Evolutionary conservation across 139 green algal genomes (phyloP).

Genomic region (Pleodorina starrii): DNA sequence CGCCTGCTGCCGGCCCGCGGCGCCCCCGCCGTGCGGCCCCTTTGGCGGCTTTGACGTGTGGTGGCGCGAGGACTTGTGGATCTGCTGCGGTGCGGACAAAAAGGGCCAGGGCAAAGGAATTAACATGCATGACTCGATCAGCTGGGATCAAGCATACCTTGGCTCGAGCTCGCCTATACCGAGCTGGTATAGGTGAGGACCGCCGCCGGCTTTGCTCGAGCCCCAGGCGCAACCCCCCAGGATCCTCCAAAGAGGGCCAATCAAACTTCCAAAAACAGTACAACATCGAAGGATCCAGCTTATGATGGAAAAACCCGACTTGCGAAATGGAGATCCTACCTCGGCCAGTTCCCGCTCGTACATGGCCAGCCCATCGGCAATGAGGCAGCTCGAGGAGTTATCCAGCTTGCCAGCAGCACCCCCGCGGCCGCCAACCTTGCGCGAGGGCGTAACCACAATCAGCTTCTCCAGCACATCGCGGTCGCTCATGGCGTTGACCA

Average conservation of each 20-base stretch:
- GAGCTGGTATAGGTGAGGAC: no score
- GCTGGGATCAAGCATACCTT: no score
- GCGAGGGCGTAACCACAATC: conserved; percentile 72
- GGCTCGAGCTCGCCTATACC: no score
- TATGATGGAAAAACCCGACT: no score
- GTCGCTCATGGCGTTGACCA: conserved; percentile 79
- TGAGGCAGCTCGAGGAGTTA: conserved; percentile 65
- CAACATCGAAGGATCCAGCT: no score
- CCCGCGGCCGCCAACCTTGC: conserved; percentile 29
- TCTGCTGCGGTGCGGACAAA: not conserved
- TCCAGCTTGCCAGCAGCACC: conserved; percentile 47
- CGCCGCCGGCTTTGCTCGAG: no score
- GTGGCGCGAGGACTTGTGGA: conserved; percentile 38
- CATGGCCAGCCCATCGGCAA: conserved; percentile 89
- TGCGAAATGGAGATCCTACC: no score
- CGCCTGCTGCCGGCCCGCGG: not conserved
- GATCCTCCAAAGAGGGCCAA: no score
- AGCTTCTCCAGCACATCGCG: conserved; percentile 86
- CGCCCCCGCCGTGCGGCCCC: conserved; percentile 10
- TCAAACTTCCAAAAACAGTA: no score
- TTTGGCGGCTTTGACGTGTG: conserved; percentile 41
- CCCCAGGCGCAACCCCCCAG: no score
- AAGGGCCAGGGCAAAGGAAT: not conserved
- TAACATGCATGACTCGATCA: no score
- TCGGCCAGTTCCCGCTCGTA: conserved; percentile 82